Evolutionary conservation across 1,139 yeast genomes (phyloP), one percentile per base, ranked within the genome.

Genomic region (Pichia cactophila): DNA sequence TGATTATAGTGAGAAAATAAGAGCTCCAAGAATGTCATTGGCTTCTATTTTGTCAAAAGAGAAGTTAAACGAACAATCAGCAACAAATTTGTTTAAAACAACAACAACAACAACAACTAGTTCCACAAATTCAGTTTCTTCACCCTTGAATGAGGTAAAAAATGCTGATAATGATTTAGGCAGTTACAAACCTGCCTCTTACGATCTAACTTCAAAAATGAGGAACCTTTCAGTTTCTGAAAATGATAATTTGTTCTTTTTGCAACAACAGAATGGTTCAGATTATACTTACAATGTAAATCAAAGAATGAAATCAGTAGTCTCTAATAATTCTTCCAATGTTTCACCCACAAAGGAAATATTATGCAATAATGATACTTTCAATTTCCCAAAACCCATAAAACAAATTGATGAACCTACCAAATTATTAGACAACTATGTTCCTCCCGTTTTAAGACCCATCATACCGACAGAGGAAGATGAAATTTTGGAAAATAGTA

Each of bases 1-100:
- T 45, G 57, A 63, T 48, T 64, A 62, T 44, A 65, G 62, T 49
- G 66, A 62, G 39, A 59, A 63, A 44, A 64, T 64, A 37, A 54
- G 67, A 41, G 66, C 65, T 36, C 68, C 68, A 14, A 47, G 67
- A 43, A 59, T 64, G 63, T 61, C 66, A 1, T 43, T 58, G 4
- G 60, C 55, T 12, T 57, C 58, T 35, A 48, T 62, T 6, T 38
- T 46, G 48, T 55, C 53, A 11, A 46, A 20, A 14, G 39, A 41
- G 48, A 44, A 20, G 44, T 43, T 17, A 29, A 50, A 8, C 41
- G 38, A 47, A 37, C 45, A 41, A 37, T 54, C 59, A 3, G 55
- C 55, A 23, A 50, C 54, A 12, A 54, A 58, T 14, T 33, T 50
- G 2, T 14, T 42, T 4, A 49, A 49, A 28, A 33, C 43, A 12